Evolutionary conservation across 2,329 filamentous ascomycete genomes (phyloP).

Genomic region (Cordyceps cateniannulata): DNA sequence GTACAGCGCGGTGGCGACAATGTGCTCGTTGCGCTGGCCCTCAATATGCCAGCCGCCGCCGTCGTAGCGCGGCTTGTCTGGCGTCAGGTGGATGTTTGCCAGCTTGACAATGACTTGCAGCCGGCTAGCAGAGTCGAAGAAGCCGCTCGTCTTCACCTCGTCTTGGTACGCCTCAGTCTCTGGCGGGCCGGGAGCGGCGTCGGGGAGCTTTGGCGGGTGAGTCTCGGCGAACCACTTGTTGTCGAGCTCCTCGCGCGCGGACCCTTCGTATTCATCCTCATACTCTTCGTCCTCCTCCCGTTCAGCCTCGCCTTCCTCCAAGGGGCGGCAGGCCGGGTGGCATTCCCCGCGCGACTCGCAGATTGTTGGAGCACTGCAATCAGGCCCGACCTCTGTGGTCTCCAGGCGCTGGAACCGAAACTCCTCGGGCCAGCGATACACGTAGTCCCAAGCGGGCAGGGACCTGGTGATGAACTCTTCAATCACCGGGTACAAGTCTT

Average conservation of each 20-base stretch:
- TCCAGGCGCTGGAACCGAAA: conserved; percentile 24
- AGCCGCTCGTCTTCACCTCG: conserved; percentile 20
- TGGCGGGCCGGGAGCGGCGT: conserved; percentile 19
- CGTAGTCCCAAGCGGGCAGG: conserved; percentile 40
- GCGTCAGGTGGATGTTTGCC: conserved; percentile 53
- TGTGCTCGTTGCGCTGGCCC: conserved; percentile 54
- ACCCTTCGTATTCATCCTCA: conserved; percentile 15
- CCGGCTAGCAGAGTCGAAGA: conserved; percentile 23
- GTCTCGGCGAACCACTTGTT: conserved; percentile 22
- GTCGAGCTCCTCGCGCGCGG: conserved; percentile 15
- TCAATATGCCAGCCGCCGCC: conserved; percentile 52
- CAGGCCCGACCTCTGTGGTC: not conserved
- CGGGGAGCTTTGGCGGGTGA: conserved; percentile 19
- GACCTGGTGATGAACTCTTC: conserved; percentile 33
- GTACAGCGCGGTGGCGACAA: conserved; percentile 56
- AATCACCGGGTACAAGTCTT: conserved; percentile 32
- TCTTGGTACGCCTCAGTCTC: conserved; percentile 8
- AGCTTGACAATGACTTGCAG: conserved; percentile 61
- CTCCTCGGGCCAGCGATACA: conserved; percentile 26
- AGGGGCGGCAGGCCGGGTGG: conserved; percentile 17
- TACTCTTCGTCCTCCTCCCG: conserved; percentile 16
- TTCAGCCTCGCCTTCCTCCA: conserved; percentile 18
- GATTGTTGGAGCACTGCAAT: not conserved
- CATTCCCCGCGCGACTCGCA: conserved; percentile 13
- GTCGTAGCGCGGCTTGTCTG: conserved; percentile 47